Conservation (phyloP, 345 rosid species). For the Pugionium dolabratum region DNA sequence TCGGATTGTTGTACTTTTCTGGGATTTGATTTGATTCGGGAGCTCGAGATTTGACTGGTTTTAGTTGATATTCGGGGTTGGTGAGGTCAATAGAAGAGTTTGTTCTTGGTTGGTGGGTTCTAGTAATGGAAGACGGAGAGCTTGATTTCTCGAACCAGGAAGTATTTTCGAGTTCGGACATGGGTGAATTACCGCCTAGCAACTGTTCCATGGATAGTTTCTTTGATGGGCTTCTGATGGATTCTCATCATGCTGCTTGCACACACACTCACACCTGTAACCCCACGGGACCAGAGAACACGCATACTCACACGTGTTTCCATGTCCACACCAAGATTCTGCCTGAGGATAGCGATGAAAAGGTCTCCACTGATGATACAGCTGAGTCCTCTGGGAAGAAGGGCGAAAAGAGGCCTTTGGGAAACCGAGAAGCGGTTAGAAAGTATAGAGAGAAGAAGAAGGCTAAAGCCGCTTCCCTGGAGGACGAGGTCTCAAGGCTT, state of each 20-base stretch:
- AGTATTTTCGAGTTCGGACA: constrained; percentile 52
- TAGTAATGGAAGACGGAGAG: constrained; percentile 92
- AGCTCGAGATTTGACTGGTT: constrained; percentile 9
- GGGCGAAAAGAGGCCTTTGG: constrained; percentile 68
- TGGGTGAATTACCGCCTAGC: constrained; percentile 65
- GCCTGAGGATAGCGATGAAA: constrained; percentile 61
- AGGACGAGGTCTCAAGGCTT: constrained; percentile 75
- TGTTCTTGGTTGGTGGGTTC: not conserved
- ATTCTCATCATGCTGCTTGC: constrained; percentile 67
- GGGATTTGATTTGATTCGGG: constrained; percentile 11
- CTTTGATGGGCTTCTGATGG: constrained; percentile 66
- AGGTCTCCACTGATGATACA: constrained; percentile 67
- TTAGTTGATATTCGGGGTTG: not conserved
- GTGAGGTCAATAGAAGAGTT: constrained; percentile 1
- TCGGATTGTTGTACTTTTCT: constrained; percentile 9
- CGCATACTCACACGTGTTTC: constrained; percentile 88
- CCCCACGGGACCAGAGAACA: constrained; percentile 86
- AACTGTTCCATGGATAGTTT: constrained; percentile 76
- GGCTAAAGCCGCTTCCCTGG: constrained; percentile 89
- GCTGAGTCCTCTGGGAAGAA: constrained; percentile 70
- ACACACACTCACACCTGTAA: constrained; percentile 95
- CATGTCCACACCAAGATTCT: constrained; percentile 91
- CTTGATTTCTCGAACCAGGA: constrained; percentile 84
- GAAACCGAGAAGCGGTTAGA: constrained; percentile 89
- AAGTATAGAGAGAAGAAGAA: constrained; percentile 98